Evolutionary conservation across 495 filamentous ascomycete species (phyloP).

Genomic region (Penicillium maclennaniae): DNA sequence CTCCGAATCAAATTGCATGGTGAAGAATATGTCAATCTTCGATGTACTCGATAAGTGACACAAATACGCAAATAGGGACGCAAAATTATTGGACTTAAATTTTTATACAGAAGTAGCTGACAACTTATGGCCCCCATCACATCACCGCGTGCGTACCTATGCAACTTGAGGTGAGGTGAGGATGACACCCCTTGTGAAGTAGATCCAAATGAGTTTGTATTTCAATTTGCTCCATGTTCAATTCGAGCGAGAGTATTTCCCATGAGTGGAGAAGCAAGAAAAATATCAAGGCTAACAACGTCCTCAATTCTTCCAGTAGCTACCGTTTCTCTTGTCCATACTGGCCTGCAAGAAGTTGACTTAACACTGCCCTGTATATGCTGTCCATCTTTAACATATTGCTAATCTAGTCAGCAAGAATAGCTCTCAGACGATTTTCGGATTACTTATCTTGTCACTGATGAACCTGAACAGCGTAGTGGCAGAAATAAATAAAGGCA

Average conservation of each 20-base stretch:
- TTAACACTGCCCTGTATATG: conserved; percentile 24
- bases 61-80: too few relatives aligned
- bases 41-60: conserved; percentile 33
- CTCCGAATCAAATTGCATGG: conserved; percentile 30
- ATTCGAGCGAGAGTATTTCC: too few relatives aligned
- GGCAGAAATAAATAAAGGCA: conserved; percentile 35
- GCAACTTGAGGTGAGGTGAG: too few relatives aligned
- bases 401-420: conserved; percentile 11
- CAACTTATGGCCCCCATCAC: too few relatives aligned
- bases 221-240: too few relatives aligned
- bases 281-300: conserved; percentile 24
- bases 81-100: too few relatives aligned
- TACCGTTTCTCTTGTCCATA: background rate
- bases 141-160: too few relatives aligned
- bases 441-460: conserved; percentile 4
- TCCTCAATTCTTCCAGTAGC: conserved; percentile 15
- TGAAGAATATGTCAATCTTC: conserved; percentile 41
- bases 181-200: too few relatives aligned
- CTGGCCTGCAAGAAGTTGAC: conserved; percentile 12
- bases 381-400: conserved; percentile 15
- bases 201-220: too few relatives aligned
- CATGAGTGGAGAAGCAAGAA: conserved; percentile 20
- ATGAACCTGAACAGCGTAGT: conserved; percentile 30
- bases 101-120: too few relatives aligned
- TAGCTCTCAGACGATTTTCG: conserved; percentile 5